These are phyloP conservation scores for Penicillium sp. DNA, from an alignment of 2,329 filamentous ascomycete species.

Conservation along the genomic window DNA sequence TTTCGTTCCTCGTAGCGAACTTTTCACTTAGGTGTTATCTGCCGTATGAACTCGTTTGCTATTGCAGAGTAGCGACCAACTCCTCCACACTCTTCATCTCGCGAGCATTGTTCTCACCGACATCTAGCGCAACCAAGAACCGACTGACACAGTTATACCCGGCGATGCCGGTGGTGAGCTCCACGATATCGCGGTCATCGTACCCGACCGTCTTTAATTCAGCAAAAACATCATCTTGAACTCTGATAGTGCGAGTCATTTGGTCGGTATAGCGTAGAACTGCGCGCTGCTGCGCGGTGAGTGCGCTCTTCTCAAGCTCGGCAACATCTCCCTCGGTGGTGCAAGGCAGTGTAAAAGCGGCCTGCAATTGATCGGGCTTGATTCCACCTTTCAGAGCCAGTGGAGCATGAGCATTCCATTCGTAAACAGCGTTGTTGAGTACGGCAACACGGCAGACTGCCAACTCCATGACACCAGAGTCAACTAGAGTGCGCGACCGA, in stretches of 20 bases:
- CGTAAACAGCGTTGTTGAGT: slow-evolving; percentile 77
- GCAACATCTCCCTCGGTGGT: slow-evolving; percentile 37
- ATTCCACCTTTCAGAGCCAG: slow-evolving; percentile 50
- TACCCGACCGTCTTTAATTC: slow-evolving; percentile 60
- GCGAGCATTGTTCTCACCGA: slow-evolving; percentile 46
- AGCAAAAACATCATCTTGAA: slow-evolving; percentile 67
- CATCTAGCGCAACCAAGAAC: slow-evolving; percentile 80
- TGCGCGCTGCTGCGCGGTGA: slow-evolving; percentile 64
- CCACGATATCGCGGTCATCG: slow-evolving; percentile 72
- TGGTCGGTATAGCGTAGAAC: slow-evolving; percentile 75
- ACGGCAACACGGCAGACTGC: slow-evolving; percentile 79
- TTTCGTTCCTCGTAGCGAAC: no score
- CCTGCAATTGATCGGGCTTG: slow-evolving; percentile 49
- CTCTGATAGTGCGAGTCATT: slow-evolving; percentile 73
- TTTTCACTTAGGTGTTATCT: not conserved
- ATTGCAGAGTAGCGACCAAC: slow-evolving; percentile 53
- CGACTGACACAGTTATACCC: slow-evolving; percentile 86
- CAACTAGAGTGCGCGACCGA: slow-evolving; percentile 51
- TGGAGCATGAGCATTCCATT: slow-evolving; percentile 79
- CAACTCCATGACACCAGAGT: slow-evolving; percentile 64
- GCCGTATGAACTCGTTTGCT: not conserved
- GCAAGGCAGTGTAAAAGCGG: slow-evolving; percentile 53
- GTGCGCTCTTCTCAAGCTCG: slow-evolving; percentile 31
- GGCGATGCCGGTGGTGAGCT: slow-evolving; percentile 81
- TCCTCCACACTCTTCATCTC: slow-evolving; percentile 68